Evolutionary conservation across 2,329 filamentous ascomycete species (phyloP).

Genomic region (Arthrobotrys entomopaga): DNA sequence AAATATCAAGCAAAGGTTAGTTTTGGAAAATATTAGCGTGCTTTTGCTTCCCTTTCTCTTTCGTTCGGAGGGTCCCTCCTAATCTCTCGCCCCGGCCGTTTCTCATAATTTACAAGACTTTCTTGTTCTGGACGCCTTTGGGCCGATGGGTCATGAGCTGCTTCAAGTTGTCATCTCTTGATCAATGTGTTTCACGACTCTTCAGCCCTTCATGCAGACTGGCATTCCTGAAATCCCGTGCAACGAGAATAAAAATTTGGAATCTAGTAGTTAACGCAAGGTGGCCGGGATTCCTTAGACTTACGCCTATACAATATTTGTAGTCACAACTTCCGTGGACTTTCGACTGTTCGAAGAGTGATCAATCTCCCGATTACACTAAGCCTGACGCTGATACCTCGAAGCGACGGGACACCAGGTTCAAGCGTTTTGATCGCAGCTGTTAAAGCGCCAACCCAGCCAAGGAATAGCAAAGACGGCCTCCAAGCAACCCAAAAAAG

Average conservation of each 20-base stretch:
- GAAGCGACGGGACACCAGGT: slow-evolving; percentile 25
- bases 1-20: slow-evolving; percentile 31
- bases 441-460: slow-evolving; percentile 40
- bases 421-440: slow-evolving; percentile 10
- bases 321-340: no score
- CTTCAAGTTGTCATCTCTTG: slow-evolving; percentile 12
- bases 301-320: no score
- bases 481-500: slow-evolving; percentile 54
- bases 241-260: background rate
- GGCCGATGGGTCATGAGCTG: slow-evolving; percentile 2
- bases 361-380: slow-evolving; percentile 25
- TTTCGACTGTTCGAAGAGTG: no score
- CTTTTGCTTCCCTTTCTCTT: slow-evolving; percentile 2
- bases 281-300: background rate
- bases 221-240: background rate
- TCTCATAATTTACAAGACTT: slow-evolving; percentile 26
- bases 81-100: slow-evolving; percentile 18
- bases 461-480: slow-evolving; percentile 54
- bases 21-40: slow-evolving; percentile 26
- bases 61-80: slow-evolving; percentile 17
- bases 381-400: slow-evolving; percentile 34
- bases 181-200: slow-evolving; percentile 11
- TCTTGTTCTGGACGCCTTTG: background rate
- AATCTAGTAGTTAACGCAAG: slow-evolving; percentile 9
- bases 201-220: slow-evolving; percentile 3